A percentile compares a stretch with the other conserved stretches of the same genome.
These are phyloP conservation scores for Samsoniella hepiali DNA, from an alignment of 2,329 filamentous ascomycete genomes.

Conservation along the genomic window DNA sequence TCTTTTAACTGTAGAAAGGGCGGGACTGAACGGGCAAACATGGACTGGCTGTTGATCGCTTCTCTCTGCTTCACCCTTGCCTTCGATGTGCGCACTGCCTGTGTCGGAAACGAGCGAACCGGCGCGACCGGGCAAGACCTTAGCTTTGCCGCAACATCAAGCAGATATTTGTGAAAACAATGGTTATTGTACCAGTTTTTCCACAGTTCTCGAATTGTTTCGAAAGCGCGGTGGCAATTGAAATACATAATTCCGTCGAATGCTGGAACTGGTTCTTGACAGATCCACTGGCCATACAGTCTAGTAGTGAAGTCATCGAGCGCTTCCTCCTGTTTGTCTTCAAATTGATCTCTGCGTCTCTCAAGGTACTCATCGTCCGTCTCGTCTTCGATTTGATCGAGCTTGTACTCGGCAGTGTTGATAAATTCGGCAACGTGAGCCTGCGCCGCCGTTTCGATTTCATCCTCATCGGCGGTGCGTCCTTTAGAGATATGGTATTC, in stretches of 20 bases:
- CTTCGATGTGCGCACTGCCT: not conserved
- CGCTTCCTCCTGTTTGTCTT: not conserved
- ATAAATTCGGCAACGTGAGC: not conserved
- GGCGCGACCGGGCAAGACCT: not conserved
- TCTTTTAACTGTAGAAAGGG: not conserved
- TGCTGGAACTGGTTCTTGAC: not conserved
- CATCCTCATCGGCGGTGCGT: not conserved
- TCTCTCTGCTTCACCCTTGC: not conserved
- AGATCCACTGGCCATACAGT: not conserved
- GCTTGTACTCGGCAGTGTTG: not conserved
- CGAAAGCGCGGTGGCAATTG: not conserved
- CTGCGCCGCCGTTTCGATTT: not conserved
- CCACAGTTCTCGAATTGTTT: not conserved
- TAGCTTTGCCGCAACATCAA: not conserved
- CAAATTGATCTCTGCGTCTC: not conserved
- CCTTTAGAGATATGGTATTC: not conserved
- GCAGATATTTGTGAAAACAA: not conserved
- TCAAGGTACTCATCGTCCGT: not conserved
- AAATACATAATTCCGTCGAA: not conserved
- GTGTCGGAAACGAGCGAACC: not conserved
- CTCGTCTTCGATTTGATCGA: not conserved
- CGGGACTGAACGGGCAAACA: not conserved
- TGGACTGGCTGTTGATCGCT: not conserved
- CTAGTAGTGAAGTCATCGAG: not conserved
- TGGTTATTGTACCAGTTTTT: not conserved